phyloP scores from a whole-genome alignment of 371 early-diverging fungal species.

The Mucor sp. region DNA sequence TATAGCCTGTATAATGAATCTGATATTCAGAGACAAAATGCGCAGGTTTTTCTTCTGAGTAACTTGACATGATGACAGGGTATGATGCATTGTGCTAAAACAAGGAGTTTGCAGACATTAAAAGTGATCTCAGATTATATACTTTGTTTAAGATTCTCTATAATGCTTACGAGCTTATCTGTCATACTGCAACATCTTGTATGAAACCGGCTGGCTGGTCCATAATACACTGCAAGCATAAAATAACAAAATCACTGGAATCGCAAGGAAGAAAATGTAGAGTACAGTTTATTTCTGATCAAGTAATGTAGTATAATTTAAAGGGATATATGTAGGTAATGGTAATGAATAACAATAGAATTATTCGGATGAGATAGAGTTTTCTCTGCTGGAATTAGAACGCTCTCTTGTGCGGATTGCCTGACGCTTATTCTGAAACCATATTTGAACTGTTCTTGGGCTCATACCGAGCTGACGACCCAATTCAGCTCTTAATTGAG shows the following conservation, averaged over 20 bases:
- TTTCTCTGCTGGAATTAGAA: background rate
- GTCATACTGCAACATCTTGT: background rate
- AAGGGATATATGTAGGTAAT: background rate
- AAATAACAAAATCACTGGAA: too few species aligned
- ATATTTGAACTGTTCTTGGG: slow-evolving; percentile 81
- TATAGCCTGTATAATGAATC: background rate
- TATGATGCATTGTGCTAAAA: background rate
- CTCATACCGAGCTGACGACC: slow-evolving; percentile 87
- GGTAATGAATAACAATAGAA: too few species aligned
- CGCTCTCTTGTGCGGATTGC: slow-evolving; percentile 52
- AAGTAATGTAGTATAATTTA: background rate
- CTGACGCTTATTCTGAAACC: slow-evolving; percentile 94
- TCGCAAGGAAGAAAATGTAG: background rate
- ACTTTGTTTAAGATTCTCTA: background rate
- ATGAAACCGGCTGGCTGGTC: background rate
- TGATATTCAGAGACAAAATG: background rate
- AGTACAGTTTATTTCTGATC: background rate
- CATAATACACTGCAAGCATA: background rate
- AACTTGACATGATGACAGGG: background rate
- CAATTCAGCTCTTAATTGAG: slow-evolving; percentile 79
- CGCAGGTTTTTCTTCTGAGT: background rate
- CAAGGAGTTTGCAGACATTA: background rate
- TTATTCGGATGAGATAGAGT: background rate
- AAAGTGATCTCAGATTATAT: background rate
- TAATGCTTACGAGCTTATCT: background rate